Conservation (phyloP, 495 filamentous ascomycete species). For the Tuber aestivum region DNA sequence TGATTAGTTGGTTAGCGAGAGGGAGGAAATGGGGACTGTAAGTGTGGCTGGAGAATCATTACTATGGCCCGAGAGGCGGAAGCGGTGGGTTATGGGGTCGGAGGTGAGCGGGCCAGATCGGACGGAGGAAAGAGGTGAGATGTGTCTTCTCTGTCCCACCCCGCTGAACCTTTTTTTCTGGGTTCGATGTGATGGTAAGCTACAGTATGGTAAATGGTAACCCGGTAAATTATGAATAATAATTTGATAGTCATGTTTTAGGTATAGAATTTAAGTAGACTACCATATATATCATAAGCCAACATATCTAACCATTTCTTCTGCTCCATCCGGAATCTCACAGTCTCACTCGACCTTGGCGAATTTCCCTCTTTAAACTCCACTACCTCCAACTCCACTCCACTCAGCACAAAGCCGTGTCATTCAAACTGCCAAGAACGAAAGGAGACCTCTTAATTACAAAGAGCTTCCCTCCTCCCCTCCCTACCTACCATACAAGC, state of each 20-base stretch:
- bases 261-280: neutral
- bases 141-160: neutral
- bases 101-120: neutral
- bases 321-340: neutral
- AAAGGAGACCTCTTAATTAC: neutral
- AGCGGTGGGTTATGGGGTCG: neutral
- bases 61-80: neutral
- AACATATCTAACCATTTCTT: neutral
- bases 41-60: neutral
- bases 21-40: constrained; percentile 5
- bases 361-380: neutral
- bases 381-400: neutral
- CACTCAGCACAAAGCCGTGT: neutral
- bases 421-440: neutral
- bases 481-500: neutral
- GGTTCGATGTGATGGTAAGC: neutral
- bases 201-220: too few species aligned
- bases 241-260: neutral
- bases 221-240: too few species aligned
- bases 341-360: constrained; percentile 1
- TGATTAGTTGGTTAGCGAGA: neutral
- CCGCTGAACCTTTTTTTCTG: neutral
- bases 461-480: neutral
- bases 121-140: neutral
- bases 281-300: too few species aligned